These are phyloP conservation scores for Wilhelminamyces savonicus DNA, from an alignment of 805 yeast species.

Conservation along the genomic window DNA sequence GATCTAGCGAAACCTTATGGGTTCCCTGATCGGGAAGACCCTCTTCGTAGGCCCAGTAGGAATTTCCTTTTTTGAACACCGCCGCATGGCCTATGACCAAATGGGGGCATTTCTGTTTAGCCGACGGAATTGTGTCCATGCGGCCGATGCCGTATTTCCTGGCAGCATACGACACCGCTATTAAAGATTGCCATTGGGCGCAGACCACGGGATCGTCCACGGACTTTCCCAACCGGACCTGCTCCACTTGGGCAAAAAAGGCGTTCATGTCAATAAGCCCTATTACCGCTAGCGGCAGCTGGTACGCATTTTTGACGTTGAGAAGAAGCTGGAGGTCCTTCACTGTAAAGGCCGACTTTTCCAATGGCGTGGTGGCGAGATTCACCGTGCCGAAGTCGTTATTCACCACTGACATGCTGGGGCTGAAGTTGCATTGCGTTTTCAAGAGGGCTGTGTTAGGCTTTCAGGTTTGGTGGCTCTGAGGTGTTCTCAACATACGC, in stretches of 20 bases:
- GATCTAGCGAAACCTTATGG: slow-evolving; percentile 86
- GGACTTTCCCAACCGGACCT: slow-evolving; percentile 58
- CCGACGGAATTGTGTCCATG: slow-evolving; percentile 65
- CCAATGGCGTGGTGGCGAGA: no score
- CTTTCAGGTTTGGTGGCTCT: no score
- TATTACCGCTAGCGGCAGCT: slow-evolving; percentile 68
- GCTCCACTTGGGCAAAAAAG: slow-evolving; percentile 93
- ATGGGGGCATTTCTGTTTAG: slow-evolving; percentile 68
- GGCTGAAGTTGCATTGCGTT: no score
- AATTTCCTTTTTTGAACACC: slow-evolving; percentile 81
- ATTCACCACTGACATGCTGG: no score
- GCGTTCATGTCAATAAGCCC: slow-evolving; percentile 92
- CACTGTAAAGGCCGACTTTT: no score
- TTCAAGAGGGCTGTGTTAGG: no score
- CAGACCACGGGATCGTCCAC: slow-evolving; percentile 82
- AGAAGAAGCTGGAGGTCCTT: slow-evolving; percentile 43
- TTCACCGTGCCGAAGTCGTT: no score
- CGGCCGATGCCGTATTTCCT: slow-evolving; percentile 75
- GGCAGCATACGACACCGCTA: slow-evolving; percentile 91
- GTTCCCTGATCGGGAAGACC: slow-evolving; percentile 50
- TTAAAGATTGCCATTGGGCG: slow-evolving; percentile 85
- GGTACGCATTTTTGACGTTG: slow-evolving; percentile 41
- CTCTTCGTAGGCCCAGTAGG: slow-evolving; percentile 71
- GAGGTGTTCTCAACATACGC: no score
- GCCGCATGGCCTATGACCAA: slow-evolving; percentile 87